phyloP scores from a whole-genome alignment of 2,329 filamentous ascomycete genomes.

The Ophiostoma angusticollis region DNA sequence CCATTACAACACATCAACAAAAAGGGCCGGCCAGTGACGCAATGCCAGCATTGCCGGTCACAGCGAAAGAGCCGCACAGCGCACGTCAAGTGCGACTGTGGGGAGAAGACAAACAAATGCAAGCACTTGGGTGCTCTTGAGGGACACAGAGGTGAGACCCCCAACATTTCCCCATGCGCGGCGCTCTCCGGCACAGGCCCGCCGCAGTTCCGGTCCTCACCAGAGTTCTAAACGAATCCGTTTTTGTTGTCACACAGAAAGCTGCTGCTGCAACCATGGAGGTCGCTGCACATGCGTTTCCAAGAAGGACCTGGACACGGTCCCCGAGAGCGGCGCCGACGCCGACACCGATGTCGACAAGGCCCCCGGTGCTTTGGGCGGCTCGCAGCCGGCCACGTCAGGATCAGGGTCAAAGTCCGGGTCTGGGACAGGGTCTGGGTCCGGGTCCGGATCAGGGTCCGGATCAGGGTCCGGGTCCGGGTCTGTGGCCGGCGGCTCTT shows the following conservation, averaged over 20 bases:
- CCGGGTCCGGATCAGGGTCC: neutral
- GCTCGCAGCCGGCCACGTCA: no score
- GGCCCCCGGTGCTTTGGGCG: no score
- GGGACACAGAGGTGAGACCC: conserved; percentile 45
- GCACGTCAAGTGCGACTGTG: conserved; percentile 94
- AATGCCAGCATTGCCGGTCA: conserved; percentile 92
- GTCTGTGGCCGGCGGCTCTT: conserved; percentile 14
- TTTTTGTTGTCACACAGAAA: conserved; percentile 30
- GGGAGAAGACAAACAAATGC: conserved; percentile 72
- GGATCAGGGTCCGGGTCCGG: conserved; percentile 10
- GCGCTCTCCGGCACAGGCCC: no score
- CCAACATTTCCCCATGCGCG: no score
- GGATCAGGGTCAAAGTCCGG: neutral
- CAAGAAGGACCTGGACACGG: conserved; percentile 54
- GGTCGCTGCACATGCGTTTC: conserved; percentile 51
- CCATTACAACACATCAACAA: conserved; percentile 91
- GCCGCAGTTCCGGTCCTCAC: no score
- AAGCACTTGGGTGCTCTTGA: conserved; percentile 44
- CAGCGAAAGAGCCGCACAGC: conserved; percentile 93
- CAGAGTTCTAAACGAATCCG: no score
- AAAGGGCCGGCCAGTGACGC: conserved; percentile 92
- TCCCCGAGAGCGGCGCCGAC: conserved; percentile 33
- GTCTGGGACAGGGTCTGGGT: no score
- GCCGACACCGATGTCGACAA: conserved; percentile 32
- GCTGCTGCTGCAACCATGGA: conserved; percentile 59